phyloP scores from a whole-genome alignment of 768 basidiomycete species.

The Boletus rubescentipes region DNA sequence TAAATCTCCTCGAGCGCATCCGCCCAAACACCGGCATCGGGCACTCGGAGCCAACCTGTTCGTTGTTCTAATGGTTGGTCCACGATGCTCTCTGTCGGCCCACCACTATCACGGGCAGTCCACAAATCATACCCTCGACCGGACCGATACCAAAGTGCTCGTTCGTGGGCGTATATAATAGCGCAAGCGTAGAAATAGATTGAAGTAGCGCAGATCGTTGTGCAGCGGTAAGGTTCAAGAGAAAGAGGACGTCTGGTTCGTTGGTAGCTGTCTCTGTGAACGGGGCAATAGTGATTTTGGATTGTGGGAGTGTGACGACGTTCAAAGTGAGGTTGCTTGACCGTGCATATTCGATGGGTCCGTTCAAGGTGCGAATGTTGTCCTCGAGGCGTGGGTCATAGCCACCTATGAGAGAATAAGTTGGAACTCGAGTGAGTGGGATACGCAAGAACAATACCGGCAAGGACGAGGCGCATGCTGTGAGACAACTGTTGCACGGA shows the following conservation, averaged over 20 bases:
- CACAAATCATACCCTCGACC: conserved; percentile 91
- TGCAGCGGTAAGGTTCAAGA: conserved; percentile 84
- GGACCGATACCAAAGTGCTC: conserved; percentile 99
- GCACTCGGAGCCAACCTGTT: conserved; percentile 78
- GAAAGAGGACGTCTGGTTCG: conserved; percentile 70
- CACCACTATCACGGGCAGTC: conserved; percentile 86
- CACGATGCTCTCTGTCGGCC: conserved; percentile 88
- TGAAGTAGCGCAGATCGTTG: conserved; percentile 84
- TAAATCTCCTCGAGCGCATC: conserved; percentile 63
- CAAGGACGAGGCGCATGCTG: conserved; percentile 70
- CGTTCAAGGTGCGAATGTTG: conserved; percentile 68
- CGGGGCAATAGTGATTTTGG: conserved; percentile 40
- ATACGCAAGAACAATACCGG: conserved; percentile 46
- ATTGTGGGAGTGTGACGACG: conserved; percentile 50
- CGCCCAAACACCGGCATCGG: conserved; percentile 69
- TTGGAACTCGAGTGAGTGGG: neutral
- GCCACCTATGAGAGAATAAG: conserved; percentile 55
- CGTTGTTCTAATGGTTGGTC: conserved; percentile 38
- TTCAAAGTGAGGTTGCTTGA: conserved; percentile 56
- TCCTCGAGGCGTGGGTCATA: conserved; percentile 88
- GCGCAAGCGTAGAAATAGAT: conserved; percentile 60
- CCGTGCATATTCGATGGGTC: conserved; percentile 60
- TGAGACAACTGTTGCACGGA: conserved; percentile 20
- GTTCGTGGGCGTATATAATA: conserved; percentile 92
- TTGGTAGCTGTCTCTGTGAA: conserved; percentile 37